Conservation (phyloP, 306 rosid species). For the Lablab purpureus region DNA sequence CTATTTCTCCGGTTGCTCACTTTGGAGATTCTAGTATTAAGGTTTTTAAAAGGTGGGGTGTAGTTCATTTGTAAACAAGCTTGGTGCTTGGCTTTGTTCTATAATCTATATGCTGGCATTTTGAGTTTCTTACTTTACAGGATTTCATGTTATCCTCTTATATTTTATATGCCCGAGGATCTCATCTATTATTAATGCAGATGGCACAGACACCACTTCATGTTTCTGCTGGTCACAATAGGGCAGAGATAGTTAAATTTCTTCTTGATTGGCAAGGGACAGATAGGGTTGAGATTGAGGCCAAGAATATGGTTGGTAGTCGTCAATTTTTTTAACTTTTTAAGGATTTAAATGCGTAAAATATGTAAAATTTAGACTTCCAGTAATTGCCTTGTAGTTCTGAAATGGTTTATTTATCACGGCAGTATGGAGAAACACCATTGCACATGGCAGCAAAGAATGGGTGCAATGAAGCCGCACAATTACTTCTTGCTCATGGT, state of each 20-base stretch:
- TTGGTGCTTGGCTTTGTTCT: slow-evolving; percentile 31
- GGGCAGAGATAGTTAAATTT: slow-evolving; percentile 75
- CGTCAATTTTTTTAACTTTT: neutral
- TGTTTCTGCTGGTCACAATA: slow-evolving; percentile 85
- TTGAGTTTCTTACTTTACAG: slow-evolving; percentile 27
- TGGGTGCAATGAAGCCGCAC: slow-evolving; percentile 84
- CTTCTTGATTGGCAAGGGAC: slow-evolving; percentile 85
- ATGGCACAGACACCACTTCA: slow-evolving; percentile 96
- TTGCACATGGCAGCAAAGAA: slow-evolving; percentile 96
- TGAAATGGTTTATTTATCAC: slow-evolving; percentile 11
- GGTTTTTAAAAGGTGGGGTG: neutral
- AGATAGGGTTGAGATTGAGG: slow-evolving; percentile 80
- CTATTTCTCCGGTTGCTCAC: neutral
- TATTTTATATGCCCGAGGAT: slow-evolving; percentile 30
- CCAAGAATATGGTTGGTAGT: slow-evolving; percentile 81
- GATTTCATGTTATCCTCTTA: slow-evolving; percentile 16
- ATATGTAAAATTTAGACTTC: slow-evolving; percentile 18
- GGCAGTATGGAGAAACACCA: slow-evolving; percentile 96
- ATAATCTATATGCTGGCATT: neutral
- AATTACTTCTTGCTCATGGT: slow-evolving; percentile 75
- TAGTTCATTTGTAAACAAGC: slow-evolving; percentile 2
- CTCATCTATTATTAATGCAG: slow-evolving; percentile 54
- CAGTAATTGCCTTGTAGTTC: slow-evolving; percentile 16
- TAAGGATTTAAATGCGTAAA: slow-evolving; percentile 12
- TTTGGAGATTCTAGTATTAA: neutral